Evolutionary conservation across 108 stramenopile genomes (phyloP).

Genomic region (Seminavis robusta): DNA sequence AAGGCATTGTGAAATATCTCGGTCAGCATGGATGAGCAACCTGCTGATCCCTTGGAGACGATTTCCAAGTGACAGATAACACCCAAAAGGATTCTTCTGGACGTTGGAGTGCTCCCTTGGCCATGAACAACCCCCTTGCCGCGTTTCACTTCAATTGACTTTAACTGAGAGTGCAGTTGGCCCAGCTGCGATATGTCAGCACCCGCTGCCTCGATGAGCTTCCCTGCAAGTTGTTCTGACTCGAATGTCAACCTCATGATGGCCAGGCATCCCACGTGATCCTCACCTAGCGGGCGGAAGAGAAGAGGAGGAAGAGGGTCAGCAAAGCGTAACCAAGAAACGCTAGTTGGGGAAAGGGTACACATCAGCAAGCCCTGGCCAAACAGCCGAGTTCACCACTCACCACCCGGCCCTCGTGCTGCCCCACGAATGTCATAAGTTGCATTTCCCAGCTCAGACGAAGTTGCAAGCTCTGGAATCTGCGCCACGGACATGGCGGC

Average conservation of each 20-base stretch:
- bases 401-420: constrained; percentile 79
- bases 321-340: background rate
- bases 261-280: constrained; percentile 58
- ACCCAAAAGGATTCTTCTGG: constrained; percentile 63
- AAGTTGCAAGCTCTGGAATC: constrained; percentile 68
- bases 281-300: constrained; percentile 1
- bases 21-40: constrained; percentile 19
- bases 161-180: constrained; percentile 41
- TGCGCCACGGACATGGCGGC: constrained; percentile 38
- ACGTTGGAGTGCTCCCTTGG: constrained; percentile 56
- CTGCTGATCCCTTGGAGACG: constrained; percentile 18
- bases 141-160: constrained; percentile 47
- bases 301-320: background rate
- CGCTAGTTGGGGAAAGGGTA: no score
- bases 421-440: constrained; percentile 78
- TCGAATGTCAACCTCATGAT: constrained; percentile 64
- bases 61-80: constrained; percentile 48
- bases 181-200: constrained; percentile 46
- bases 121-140: constrained; percentile 38
- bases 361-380: no score
- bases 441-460: constrained; percentile 53
- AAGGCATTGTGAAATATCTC: constrained; percentile 20
- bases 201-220: constrained; percentile 22
- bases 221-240: constrained; percentile 35
- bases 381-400: no score